phyloP scores from a whole-genome alignment of 164 flowering plant species.

The Berberis thunbergii region DNA sequence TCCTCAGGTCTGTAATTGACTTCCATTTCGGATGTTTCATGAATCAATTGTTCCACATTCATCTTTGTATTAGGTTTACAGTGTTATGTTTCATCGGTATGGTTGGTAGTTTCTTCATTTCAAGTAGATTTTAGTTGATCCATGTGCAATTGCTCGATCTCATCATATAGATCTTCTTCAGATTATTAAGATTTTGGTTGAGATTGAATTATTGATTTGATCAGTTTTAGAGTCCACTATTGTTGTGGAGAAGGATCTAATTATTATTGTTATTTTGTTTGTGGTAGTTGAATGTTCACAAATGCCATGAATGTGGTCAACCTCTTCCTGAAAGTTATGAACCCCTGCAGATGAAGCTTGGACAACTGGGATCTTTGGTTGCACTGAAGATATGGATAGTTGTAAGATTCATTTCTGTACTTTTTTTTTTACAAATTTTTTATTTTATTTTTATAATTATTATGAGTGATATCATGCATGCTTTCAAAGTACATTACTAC shows the following conservation, averaged over 20 bases:
- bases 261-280: neutral
- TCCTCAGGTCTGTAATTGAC: constrained; percentile 38
- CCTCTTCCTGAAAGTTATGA: constrained; percentile 59
- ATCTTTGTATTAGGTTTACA: no score
- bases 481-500: no score
- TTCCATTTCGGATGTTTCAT: neutral
- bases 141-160: no score
- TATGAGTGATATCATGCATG: no score
- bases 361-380: constrained; percentile 80
- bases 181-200: neutral
- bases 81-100: no score
- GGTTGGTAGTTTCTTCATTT: no score
- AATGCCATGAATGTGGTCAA: constrained; percentile 79
- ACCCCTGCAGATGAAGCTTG: constrained; percentile 85
- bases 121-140: no score
- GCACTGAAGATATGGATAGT: constrained; percentile 50
- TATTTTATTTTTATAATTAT: neutral
- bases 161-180: neutral
- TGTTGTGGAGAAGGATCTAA: no score
- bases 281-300: constrained; percentile 43
- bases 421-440: neutral
- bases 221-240: no score
- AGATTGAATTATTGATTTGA: neutral
- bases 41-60: no score
- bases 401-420: constrained; percentile 5